These are phyloP conservation scores for Laburnicola sp. DNA, from an alignment of 2,329 filamentous ascomycete species.

Conservation along the genomic window DNA sequence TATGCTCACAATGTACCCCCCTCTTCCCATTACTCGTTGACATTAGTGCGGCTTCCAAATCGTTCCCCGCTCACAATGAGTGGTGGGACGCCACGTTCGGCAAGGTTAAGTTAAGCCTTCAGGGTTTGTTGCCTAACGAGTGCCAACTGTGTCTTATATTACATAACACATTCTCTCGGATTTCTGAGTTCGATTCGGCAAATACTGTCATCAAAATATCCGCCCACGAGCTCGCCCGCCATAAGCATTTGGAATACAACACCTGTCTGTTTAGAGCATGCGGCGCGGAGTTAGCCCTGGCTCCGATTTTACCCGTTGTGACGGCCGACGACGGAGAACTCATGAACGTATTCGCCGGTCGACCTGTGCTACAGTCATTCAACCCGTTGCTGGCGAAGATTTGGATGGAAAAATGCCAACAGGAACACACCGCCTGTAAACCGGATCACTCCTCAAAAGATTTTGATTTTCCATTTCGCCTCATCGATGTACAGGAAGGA, in stretches of 20 bases:
- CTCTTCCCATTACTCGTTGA: constrained; percentile 6
- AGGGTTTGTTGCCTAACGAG: not conserved
- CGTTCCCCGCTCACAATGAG: not conserved
- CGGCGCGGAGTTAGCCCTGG: not conserved
- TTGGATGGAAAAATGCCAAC: constrained; percentile 5
- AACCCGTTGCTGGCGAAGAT: constrained; percentile 5
- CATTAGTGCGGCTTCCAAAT: constrained; percentile 1
- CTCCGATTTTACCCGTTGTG: not conserved
- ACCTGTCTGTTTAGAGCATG: constrained; percentile 4
- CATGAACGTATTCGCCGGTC: constrained; percentile 4
- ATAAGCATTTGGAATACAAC: not conserved
- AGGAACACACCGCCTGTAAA: constrained; percentile 3
- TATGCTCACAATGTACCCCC: constrained; percentile 4
- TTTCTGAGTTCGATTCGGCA: not conserved
- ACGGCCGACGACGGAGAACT: not conserved
- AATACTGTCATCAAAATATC: constrained; percentile 1
- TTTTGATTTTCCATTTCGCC: constrained; percentile 6
- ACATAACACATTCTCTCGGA: not conserved
- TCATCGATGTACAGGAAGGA: constrained; percentile 9
- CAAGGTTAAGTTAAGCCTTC: not conserved
- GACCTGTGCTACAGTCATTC: constrained; percentile 3
- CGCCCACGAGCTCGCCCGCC: not conserved
- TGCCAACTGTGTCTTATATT: constrained; percentile 8
- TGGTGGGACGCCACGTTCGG: constrained; percentile 4
- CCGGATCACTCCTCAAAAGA: constrained; percentile 2